Base-by-base conservation (phyloP, 2,329 filamentous ascomycete species). In the Venturia oleaginea region DNA sequence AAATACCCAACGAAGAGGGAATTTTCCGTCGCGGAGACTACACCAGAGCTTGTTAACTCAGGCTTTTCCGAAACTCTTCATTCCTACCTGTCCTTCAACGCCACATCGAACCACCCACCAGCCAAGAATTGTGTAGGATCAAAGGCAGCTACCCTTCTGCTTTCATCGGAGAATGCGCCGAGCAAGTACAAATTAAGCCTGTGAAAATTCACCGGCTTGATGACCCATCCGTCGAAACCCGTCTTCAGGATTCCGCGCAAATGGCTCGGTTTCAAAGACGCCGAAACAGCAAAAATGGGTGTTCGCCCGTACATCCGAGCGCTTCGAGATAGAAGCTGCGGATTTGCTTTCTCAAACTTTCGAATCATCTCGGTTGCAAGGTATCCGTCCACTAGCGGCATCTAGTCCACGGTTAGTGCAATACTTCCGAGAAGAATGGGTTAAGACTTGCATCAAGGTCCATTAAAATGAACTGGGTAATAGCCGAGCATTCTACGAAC, bases 331-430 rank as follows among this genome's bases (percentile, higher is more conserved):
- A 88, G 76, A 62, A 69, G 71, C 13, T 59, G 30, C 60, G 57
- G 80, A 74, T 77, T 77, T 0, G 77, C 76, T 65, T 83, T 83
- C 72, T 95, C 91, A 62, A 83, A 86, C 0, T 84, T 85, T 32
- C 92, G 83, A 67, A 96, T 96, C 83, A 91, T 88, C 74, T 91
- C 92, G 0, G 91, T 89, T 19, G 91, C 91, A 2, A 83, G 86
- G 32, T 92, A 81, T 17, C 92, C 92, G 71, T 96, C 91, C 5
- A 95, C 89, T 40, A 96, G 94, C n/a, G 92, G 91, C 92, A 96
- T 96, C 91, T 95, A 40, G 4, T 17, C 8, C 37, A 55, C 54
- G 17, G 7, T 27, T 15, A n/a, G 13, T 24, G 22, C 22, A 13
- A 17, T 7, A 5, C 60, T 70, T 63, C 17, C 57, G 30, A 30